Conservation (phyloP, 306 rosid genomes). For the Vigna angularis region DNA sequence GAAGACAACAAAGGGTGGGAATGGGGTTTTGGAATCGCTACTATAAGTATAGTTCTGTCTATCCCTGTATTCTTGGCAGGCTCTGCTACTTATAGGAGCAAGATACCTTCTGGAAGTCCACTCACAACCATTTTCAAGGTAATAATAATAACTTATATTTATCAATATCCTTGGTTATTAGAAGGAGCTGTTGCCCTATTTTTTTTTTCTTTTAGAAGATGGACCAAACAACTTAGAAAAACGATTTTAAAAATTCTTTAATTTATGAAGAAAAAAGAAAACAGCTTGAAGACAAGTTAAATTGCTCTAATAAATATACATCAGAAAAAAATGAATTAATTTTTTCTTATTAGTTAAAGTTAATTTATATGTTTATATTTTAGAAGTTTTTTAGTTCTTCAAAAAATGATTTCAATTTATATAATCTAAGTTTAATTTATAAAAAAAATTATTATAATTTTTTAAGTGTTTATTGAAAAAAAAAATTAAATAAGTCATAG, state of each 20-base stretch:
- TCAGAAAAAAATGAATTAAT: not conserved
- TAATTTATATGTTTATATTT: not conserved
- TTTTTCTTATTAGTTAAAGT: not conserved
- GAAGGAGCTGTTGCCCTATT: not conserved
- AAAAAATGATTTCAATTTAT: not conserved
- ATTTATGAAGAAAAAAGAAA: not conserved
- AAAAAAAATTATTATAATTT: no score
- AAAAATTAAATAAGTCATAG: not conserved
- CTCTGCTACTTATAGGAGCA: constrained; percentile 68
- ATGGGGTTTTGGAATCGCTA: constrained; percentile 13
- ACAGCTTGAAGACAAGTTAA: no score
- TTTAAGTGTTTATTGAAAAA: not conserved
- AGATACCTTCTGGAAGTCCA: constrained; percentile 70
- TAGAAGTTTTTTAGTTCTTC: not conserved
- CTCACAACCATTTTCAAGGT: constrained; percentile 89
- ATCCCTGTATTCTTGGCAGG: not conserved
- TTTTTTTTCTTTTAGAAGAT: not conserved
- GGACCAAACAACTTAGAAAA: not conserved
- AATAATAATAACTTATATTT: constrained; percentile 25
- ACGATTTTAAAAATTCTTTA: not conserved
- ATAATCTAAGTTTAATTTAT: not conserved
- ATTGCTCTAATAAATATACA: no score
- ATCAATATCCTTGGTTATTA: not conserved
- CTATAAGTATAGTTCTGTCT: not conserved
- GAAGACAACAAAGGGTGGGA: constrained; percentile 15